Base-by-base conservation (phyloP, 306 rosid species). In the Quercus rubra region DNA sequence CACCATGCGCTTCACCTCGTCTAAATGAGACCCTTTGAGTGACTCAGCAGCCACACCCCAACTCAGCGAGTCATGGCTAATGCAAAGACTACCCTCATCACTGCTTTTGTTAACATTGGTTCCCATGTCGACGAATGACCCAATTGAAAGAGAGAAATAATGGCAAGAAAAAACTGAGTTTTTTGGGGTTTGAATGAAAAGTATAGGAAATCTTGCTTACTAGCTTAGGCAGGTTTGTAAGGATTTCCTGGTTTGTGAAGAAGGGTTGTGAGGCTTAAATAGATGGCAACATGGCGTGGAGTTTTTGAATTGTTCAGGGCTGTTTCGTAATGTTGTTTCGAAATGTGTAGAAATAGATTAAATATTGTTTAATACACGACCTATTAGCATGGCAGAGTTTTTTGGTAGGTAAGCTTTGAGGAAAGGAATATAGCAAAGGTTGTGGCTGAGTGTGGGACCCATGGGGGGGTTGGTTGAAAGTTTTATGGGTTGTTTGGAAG, bases 1-100 rank as follows among this genome's bases (percentile, higher is more conserved):
- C 74, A 92, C 97, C 99, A 94, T 94, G 43, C 97, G 86, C 89
- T 91, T 94, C 56, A 94, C 97, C 87, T 94, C 99, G 0, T 92
- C 94, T 41, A 92, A 69, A 75, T 94, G 99, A 43, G 95, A 92
- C 7, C 97, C 99, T 56, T 18, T 77, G 4, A 94, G 66, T 0
- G 91, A 49, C 66, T 91, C 93, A 0, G 97, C 97, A 0, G 92
- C 97, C 0, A 43, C 71, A 0, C 83, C 93, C 99, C 99, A 94
- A 80, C 83, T 86, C 30, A 94, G 85, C 0, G 97, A 91, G 82
- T 94, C 98, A 3, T 35, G 13, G 35, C 31, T 75, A 46, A 78
- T 0, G 79, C 97, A 90, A 4, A 90, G 75, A 1, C 68, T 21
- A 17, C 71, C 82, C 33, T 78, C 7, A 4, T 38, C 43, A 1